phyloP scores from a whole-genome alignment of 1,284 basidiomycete genomes.

The Clitocybe nebularis region DNA sequence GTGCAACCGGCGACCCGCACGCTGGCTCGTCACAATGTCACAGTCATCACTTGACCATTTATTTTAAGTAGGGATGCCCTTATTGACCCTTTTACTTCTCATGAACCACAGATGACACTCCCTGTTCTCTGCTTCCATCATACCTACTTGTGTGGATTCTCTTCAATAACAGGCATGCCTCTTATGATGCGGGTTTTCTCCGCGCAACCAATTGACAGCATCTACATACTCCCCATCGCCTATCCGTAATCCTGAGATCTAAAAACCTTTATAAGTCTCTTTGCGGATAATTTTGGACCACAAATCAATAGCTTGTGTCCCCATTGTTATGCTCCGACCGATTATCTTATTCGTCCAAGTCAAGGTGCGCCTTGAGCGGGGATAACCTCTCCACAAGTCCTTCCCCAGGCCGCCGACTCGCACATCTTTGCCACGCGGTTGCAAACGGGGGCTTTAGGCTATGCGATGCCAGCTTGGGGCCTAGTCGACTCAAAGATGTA shows the following conservation, averaged over 20 bases:
- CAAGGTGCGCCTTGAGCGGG: neutral
- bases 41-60: conserved; percentile 27
- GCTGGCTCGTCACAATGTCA: conserved; percentile 19
- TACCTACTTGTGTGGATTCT: neutral
- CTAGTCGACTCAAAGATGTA: too few species aligned
- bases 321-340: too few species aligned
- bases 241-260: neutral
- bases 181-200: conserved; percentile 4
- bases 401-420: neutral
- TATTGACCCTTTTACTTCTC: conserved; percentile 1
- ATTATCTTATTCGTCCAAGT: too few species aligned
- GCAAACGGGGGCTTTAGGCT: neutral
- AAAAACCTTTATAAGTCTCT: neutral
- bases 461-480: conserved; percentile 1
- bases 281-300: neutral
- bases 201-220: neutral
- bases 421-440: conserved; percentile 1
- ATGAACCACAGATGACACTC: neutral
- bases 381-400: conserved; percentile 1
- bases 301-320: too few species aligned
- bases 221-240: too few species aligned
- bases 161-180: conserved; percentile 1
- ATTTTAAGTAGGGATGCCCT: conserved; percentile 1
- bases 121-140: neutral
- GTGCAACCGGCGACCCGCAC: conserved; percentile 11